Conservation (phyloP, 1,284 basidiomycete species). For the Trichosporon ovoides region DNA sequence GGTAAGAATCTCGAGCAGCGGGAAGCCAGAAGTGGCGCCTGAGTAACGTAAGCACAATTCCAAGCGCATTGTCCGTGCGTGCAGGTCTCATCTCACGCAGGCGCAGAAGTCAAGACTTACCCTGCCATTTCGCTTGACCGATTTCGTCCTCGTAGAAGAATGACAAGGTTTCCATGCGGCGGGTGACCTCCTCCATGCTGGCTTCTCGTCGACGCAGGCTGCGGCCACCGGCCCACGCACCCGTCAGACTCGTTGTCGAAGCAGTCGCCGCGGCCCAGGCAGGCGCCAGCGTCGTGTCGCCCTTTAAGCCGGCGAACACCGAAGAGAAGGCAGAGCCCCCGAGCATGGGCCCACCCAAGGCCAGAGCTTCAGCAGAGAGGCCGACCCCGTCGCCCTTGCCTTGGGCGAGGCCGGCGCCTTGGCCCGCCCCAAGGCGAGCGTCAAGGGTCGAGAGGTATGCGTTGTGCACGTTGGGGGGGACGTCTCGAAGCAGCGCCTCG, state of each 20-base stretch:
- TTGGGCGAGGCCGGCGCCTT: slow-evolving; percentile 40
- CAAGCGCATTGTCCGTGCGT: background rate
- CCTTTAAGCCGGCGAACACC: slow-evolving; percentile 12
- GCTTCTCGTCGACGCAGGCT: slow-evolving; percentile 20
- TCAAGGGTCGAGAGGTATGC: slow-evolving; percentile 46
- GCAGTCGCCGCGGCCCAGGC: background rate
- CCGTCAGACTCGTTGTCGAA: background rate
- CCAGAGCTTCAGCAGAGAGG: slow-evolving; percentile 39
- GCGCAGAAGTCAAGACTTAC: slow-evolving; percentile 27
- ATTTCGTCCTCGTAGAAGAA: slow-evolving; percentile 51
- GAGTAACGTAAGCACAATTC: slow-evolving; percentile 10
- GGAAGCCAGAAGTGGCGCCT: slow-evolving; percentile 82
- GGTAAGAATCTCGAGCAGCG: slow-evolving; percentile 67
- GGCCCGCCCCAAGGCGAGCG: slow-evolving; percentile 41
- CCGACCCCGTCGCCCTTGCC: slow-evolving; percentile 39
- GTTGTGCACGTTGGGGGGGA: slow-evolving; percentile 49
- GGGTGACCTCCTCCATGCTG: slow-evolving; percentile 37
- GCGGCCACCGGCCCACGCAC: slow-evolving; percentile 17
- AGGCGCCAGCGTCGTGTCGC: slow-evolving; percentile 7
- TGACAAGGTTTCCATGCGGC: slow-evolving; percentile 45
- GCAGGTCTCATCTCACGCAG: background rate
- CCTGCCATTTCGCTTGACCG: slow-evolving; percentile 50
- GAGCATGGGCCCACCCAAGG: slow-evolving; percentile 7
- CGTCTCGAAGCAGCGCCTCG: slow-evolving; percentile 47
- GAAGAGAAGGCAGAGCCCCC: background rate